Base-by-base conservation (phyloP, 192 early-diverging fungal genomes). In the Thamnidium elegans region DNA sequence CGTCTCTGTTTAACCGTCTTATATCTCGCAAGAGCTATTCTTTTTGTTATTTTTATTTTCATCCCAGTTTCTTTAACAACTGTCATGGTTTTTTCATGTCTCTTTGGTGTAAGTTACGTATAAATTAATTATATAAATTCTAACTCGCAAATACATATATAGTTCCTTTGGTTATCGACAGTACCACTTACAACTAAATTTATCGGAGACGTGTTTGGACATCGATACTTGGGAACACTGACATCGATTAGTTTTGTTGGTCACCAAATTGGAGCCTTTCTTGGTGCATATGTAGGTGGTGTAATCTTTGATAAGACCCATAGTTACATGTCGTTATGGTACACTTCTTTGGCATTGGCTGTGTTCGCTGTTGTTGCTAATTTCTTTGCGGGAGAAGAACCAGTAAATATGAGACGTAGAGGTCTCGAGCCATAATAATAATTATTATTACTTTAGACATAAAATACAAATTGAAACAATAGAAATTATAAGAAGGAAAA, bases 131-230 rank as follows among this genome's bases (percentile, higher is more conserved):
- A 47, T 23, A 31, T 39, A 11, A 7, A 55, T 26, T 26, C 26
- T 26, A 26, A 26, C 26, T 26, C 26, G 3, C 26, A 26, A 20
- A 0, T 45, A 14, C n/a, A n/a, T 23, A 13, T n/a, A 15, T 42
- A 75, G 73, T 19, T 70, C 15, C 15, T 70, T 13, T 75, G 73
- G 73, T 65, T 75, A 9, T 70, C 68, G 0, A 75, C 73, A 2
- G 73, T 75, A 21, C 73, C 73, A 6, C 39, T 63, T 15, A 75
- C 69, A 2, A 75, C 73, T 7, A 51, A 44, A 26, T 69, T 70
- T 39, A 45, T 75, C 1, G 68, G 73, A 3, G 55, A 62, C 34
- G 55, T 70, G 0, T 75, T 75, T 67, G 73, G 73, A 0, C 60
- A 70, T 34, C 50, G 47, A 2, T 75, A 75, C 15, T 34, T 75